phyloP scores from a whole-genome alignment of 1,139 yeast species.

The Suhomyces coccinellae region DNA sequence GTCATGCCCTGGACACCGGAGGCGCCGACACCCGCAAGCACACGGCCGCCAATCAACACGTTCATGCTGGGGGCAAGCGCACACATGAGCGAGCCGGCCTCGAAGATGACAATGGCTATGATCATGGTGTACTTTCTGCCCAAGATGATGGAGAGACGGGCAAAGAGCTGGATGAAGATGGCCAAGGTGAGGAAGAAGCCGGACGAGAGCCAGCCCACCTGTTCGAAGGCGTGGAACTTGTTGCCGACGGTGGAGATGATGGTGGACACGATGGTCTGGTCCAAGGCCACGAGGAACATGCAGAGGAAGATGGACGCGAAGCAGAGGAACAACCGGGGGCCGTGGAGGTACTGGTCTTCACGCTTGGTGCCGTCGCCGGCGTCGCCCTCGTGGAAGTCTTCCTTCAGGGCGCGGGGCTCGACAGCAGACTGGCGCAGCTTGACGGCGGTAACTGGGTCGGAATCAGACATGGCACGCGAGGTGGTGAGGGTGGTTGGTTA shows the following conservation, averaged over 20 bases:
- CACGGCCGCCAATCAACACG: conserved; percentile 40
- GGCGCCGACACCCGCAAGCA: conserved; percentile 37
- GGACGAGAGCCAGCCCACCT: conserved; percentile 31
- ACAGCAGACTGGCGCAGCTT: neutral
- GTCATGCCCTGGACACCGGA: conserved; percentile 32
- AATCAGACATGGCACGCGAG: too few relatives aligned
- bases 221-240: conserved; percentile 30
- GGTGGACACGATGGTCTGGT: conserved; percentile 43
- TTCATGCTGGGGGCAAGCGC: conserved; percentile 38
- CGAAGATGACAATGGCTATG: conserved; percentile 43
- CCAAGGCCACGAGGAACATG: conserved; percentile 40
- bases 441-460: neutral
- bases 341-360: conserved; percentile 34
- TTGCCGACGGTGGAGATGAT: conserved; percentile 39
- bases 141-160: conserved; percentile 52
- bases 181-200: conserved; percentile 34
- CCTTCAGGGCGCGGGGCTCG: neutral
- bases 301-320: conserved; percentile 29
- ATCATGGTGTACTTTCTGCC: conserved; percentile 27
- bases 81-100: conserved; percentile 58
- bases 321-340: conserved; percentile 29
- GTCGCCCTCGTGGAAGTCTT: conserved; percentile 21
- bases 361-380: conserved; percentile 44
- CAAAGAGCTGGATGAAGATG: conserved; percentile 40
- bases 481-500: too few relatives aligned